Base-by-base conservation (phyloP, 2,329 filamentous ascomycete genomes). In the Paracamarosporium sp. region DNA sequence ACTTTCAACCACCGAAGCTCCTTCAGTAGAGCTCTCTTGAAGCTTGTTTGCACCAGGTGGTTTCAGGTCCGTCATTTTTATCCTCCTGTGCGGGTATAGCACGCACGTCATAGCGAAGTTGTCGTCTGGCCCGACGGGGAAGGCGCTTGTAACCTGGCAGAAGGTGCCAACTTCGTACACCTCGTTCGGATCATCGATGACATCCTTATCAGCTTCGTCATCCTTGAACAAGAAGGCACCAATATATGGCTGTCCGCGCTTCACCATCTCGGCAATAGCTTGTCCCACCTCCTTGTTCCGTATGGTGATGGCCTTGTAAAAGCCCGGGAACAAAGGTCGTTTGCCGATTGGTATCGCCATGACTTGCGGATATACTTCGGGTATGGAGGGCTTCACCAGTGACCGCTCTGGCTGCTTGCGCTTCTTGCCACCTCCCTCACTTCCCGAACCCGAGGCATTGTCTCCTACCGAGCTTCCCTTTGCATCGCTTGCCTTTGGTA, bases 261-360 rank as follows among this genome's bases (percentile, higher is more conserved):
- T 97, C 75, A 98, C 92, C 85, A 97, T 95, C 74, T 99, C 96
- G 57, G 93, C 90, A 65, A 99, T 96, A 22, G 95, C 95, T 36
- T 89, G 88, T 13, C 93, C 90, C 33, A 99, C 95, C 67, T 95
- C 91, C 17, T 91, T 91, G 71, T 99, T 93, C 73, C 92, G 90
- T 66, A 99, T 96, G 3, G 94, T 99, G 66, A 99, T 95, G 9
- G 95, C 94, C 79, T 99, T 99, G 82, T 99, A 99, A 79, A 98
- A 99, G 1, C 95, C 95, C 1, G 95, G 95, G 78, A 98, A 99
- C 12, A 99, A 82, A 11, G 95, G 95, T 52, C 95, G 86, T 76
- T 96, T 93, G 27, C 92, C 91, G 69, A 99, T 97, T 7, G 95
- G 95, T 55, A 99, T 96, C 2, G 94, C 94, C 85, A 99, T 92